These are phyloP conservation scores for Silene coronaria DNA, from an alignment of 179 eudicot genomes.

Conservation along the genomic window DNA sequence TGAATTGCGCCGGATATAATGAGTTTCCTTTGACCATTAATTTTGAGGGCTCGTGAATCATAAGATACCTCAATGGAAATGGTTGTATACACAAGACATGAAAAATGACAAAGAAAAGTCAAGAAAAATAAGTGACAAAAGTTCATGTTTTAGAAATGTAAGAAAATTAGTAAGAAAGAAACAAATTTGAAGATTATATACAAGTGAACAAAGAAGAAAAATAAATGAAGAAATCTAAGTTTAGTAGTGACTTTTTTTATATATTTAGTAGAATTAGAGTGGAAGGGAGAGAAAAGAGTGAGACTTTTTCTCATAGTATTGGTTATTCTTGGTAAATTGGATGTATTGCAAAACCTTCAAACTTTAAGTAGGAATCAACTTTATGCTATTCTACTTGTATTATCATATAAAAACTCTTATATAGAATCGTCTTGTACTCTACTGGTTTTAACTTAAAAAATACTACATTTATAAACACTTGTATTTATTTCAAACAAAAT, in stretches of 20 bases:
- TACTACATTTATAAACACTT: no score
- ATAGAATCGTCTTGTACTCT: no score
- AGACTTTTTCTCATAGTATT: constrained; percentile 5
- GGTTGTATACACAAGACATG: neutral
- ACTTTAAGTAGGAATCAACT: no score
- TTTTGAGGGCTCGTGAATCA: constrained; percentile 10
- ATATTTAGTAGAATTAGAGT: constrained; percentile 12
- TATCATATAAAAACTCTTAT: no score
- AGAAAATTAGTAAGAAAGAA: neutral
- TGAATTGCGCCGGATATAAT: constrained; percentile 22
- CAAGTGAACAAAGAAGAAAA: neutral
- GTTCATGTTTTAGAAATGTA: neutral
- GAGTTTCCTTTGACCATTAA: constrained; percentile 21
- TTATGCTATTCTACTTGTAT: no score
- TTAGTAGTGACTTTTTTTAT: neutral
- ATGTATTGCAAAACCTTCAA: neutral
- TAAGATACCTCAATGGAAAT: constrained; percentile 1
- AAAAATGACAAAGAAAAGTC: neutral
- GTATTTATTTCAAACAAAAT: no score
- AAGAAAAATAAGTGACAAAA: neutral
- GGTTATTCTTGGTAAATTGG: constrained; percentile 1
- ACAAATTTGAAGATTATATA: neutral
- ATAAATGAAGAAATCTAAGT: neutral
- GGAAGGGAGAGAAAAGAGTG: constrained; percentile 9
- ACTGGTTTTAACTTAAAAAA: no score